phyloP scores from a whole-genome alignment of 176 grass and related monocot genomes.

The Raddia distichophylla region DNA sequence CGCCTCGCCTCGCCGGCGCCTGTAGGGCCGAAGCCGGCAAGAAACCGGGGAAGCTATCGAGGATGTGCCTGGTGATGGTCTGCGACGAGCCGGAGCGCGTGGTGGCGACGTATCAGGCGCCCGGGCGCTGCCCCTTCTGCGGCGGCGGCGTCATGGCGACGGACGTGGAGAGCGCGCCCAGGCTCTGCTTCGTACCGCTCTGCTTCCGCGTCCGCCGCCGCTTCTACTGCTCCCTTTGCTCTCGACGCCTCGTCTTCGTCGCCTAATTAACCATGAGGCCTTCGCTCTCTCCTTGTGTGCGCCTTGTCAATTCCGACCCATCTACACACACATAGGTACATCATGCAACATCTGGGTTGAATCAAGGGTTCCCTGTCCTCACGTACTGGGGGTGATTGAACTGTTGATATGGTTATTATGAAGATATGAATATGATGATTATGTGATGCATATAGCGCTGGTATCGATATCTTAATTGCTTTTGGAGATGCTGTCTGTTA shows the following conservation, averaged over 20 bases:
- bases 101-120: slow-evolving; percentile 53
- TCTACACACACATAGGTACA: neutral
- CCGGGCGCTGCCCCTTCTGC: slow-evolving; percentile 73
- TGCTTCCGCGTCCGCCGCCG: slow-evolving; percentile 54
- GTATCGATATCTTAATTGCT: neutral
- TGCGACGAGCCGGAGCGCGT: slow-evolving; percentile 71
- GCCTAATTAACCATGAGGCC: neutral
- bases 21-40: neutral
- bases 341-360: neutral
- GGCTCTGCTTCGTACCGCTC: slow-evolving; percentile 62
- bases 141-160: slow-evolving; percentile 53
- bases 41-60: neutral
- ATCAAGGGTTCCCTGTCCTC: neutral
- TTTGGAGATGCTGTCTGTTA: neutral
- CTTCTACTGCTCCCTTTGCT: slow-evolving; percentile 64
- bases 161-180: slow-evolving; percentile 65
- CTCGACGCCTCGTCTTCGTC: slow-evolving; percentile 45
- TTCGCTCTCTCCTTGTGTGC: neutral
- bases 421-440: neutral
- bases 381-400: neutral
- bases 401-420: neutral
- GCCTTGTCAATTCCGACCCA: neutral
- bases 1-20: neutral
- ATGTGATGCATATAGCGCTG: neutral
- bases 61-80: slow-evolving; percentile 68